These are phyloP conservation scores for Aulographum hederae DNA, from an alignment of 2,329 filamentous ascomycete genomes.

Conservation along the genomic window DNA sequence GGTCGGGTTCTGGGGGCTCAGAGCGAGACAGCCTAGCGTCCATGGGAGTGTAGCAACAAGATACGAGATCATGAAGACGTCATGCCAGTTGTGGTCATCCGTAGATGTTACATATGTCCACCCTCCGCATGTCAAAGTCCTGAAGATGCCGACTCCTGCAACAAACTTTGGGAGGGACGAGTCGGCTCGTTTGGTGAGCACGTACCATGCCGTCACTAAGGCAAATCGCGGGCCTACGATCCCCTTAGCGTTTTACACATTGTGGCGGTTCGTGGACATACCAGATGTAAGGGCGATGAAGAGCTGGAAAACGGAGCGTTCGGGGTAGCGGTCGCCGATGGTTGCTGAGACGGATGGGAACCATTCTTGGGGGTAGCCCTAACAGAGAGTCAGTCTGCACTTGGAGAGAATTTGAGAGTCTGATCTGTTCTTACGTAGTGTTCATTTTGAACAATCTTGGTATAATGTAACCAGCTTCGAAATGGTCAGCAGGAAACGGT, in stretches of 20 bases:
- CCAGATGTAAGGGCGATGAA: constrained; percentile 94
- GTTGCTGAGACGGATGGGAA: constrained; percentile 92
- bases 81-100: constrained; percentile 96
- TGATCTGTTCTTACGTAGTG: constrained; percentile 44
- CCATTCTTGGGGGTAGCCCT: constrained; percentile 62
- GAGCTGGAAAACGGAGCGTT: constrained; percentile 90
- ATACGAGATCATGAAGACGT: constrained; percentile 99
- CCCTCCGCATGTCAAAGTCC: constrained; percentile 85
- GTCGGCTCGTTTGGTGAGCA: constrained; percentile 59
- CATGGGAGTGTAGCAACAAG: constrained; percentile 85
- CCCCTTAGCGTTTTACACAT: background rate
- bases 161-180: constrained; percentile 65
- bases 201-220: constrained; percentile 80
- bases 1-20: constrained; percentile 68
- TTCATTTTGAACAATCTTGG: constrained; percentile 96
- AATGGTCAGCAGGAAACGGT: no score
- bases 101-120: constrained; percentile 99
- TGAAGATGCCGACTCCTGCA: constrained; percentile 60
- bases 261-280: constrained; percentile 18
- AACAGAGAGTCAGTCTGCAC: no score
- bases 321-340: constrained; percentile 92
- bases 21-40: constrained; percentile 75
- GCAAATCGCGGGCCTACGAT: constrained; percentile 65
- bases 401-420: constrained; percentile 6
- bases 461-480: constrained; percentile 59